These are phyloP conservation scores for Neurospora sp. DNA, from an alignment of 495 filamentous ascomycete genomes.

Conservation along the genomic window DNA sequence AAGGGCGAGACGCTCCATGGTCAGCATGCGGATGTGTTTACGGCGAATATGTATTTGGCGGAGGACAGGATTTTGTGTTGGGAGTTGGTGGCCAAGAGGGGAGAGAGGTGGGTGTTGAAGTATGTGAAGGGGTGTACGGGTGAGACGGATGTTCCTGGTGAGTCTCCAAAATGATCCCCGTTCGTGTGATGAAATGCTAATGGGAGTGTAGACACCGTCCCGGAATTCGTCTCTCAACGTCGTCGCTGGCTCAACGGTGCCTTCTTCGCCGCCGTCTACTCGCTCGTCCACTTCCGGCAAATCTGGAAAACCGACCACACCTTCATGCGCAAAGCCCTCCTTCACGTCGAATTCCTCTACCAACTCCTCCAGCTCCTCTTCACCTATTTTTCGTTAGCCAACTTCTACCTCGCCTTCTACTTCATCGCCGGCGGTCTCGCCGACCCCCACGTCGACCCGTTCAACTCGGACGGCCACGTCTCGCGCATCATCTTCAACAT, in stretches of 20 bases:
- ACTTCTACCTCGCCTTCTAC: constrained; percentile 98
- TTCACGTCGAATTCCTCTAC: constrained; percentile 95
- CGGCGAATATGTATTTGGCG: constrained; percentile 98
- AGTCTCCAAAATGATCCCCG: constrained; percentile 5
- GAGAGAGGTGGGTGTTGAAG: constrained; percentile 92
- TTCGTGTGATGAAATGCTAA: constrained; percentile 2
- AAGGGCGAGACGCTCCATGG: constrained; percentile 97
- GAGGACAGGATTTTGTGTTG: constrained; percentile 98
- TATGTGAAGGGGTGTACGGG: constrained; percentile 94
- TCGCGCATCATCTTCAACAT: constrained; percentile 78
- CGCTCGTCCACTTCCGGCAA: constrained; percentile 86
- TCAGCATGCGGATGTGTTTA: constrained; percentile 96
- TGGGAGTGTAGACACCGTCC: constrained; percentile 49
- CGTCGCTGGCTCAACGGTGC: constrained; percentile 97
- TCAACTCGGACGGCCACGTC: constrained; percentile 58
- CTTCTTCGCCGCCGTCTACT: constrained; percentile 98
- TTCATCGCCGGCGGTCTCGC: constrained; percentile 94
- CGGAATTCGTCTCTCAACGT: constrained; percentile 94
- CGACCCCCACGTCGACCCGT: constrained; percentile 74
- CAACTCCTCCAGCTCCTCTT: constrained; percentile 85
- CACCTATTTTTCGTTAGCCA: constrained; percentile 96
- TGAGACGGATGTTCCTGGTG: constrained; percentile 95
- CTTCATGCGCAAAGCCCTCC: constrained; percentile 71
- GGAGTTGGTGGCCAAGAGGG: constrained; percentile 94
- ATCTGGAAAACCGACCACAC: constrained; percentile 94